Base-by-base conservation (phyloP, 2,329 filamentous ascomycete genomes). In the Chrysosporium queenslandicum region DNA sequence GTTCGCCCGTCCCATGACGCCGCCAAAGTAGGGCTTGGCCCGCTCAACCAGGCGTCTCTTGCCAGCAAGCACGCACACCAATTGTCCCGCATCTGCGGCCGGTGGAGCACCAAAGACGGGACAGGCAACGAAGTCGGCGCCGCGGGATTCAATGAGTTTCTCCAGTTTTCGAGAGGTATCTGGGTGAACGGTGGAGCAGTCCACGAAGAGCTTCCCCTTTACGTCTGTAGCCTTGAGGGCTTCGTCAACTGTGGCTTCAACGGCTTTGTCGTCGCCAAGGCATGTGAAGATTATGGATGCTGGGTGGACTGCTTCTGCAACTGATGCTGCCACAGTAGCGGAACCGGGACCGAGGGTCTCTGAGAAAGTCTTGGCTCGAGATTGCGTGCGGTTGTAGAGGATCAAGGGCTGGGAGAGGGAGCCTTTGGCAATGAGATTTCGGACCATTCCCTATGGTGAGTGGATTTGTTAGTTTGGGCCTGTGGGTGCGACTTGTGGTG, bases 181-280 rank as follows among this genome's bases (percentile, higher is more conserved):
- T 0, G 90, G 89, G 66, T 92, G 86, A 32, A 95, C 80, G 23
- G 89, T 95, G 2, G 87, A 92, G 75, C 85, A 90, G 64, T 95
- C 89, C 29, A 94, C 78, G 59, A 95, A 83, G 14, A 92, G 73
- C 71, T 94, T 95, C 56, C 80, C 82, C 25, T 74, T 74, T 16
- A 86, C 70, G 53, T 80, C 71, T 16, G 70, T 63, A 45, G 77
- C 61, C 4, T 56, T 12, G 2, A 87, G 70, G 27, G 84, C 77
- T 2, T 74, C 65, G 39, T 75, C 67, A 55, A 87, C 76, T 18
- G 81, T 79, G 3, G 77, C 71, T 53, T 80, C 77, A 40, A 94
- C 80, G 4, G 86, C 85, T 2, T 77, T 73, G 65, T 95, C 89
- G 63, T 92, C 85, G 58, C 84, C 80, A 2, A 95, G 75, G 63